A percentile compares a stretch with the other conserved stretches of the same genome.
Evolutionary conservation across 257 asterid genomes (phyloP).

Genomic region (Nicotiana otophora): DNA sequence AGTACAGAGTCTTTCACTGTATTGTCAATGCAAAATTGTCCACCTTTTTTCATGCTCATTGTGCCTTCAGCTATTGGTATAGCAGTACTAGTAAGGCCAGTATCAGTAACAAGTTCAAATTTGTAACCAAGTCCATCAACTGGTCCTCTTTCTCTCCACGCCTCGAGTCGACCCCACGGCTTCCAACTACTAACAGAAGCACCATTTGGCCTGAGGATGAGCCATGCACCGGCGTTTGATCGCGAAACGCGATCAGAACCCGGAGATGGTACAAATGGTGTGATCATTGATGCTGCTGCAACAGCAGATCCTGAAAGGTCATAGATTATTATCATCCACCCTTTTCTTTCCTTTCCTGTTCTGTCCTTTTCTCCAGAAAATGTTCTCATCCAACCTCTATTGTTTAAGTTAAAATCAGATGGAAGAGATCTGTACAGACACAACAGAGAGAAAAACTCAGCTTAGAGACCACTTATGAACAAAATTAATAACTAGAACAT

Average conservation of each 20-base stretch:
- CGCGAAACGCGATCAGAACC: constrained; percentile 81
- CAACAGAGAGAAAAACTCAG: background rate
- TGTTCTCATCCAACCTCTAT: constrained; percentile 61
- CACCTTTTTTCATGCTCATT: constrained; percentile 64
- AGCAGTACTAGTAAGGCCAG: constrained; percentile 44
- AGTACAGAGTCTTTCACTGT: constrained; percentile 37
- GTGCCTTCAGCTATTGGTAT: constrained; percentile 70
- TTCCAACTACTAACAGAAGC: constrained; percentile 75
- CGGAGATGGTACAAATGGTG: constrained; percentile 78
- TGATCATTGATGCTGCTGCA: constrained; percentile 93
- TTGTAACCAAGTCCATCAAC: constrained; percentile 71
- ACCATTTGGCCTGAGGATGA: constrained; percentile 71
- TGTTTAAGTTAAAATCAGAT: constrained; percentile 52
- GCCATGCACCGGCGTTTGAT: constrained; percentile 90
- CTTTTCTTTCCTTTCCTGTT: constrained; percentile 62
- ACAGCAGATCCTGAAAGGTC: constrained; percentile 88
- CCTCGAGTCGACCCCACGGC: constrained; percentile 96
- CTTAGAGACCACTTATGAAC: background rate
- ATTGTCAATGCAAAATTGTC: constrained; percentile 52
- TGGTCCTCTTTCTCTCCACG: constrained; percentile 79
- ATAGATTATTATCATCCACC: constrained; percentile 74
- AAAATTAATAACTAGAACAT: background rate
- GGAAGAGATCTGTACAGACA: constrained; percentile 53
- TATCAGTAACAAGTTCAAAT: constrained; percentile 62
- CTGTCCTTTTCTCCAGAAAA: constrained; percentile 43